Conservation (phyloP, 2,329 filamentous ascomycete genomes). For the Lachnellula arida region DNA sequence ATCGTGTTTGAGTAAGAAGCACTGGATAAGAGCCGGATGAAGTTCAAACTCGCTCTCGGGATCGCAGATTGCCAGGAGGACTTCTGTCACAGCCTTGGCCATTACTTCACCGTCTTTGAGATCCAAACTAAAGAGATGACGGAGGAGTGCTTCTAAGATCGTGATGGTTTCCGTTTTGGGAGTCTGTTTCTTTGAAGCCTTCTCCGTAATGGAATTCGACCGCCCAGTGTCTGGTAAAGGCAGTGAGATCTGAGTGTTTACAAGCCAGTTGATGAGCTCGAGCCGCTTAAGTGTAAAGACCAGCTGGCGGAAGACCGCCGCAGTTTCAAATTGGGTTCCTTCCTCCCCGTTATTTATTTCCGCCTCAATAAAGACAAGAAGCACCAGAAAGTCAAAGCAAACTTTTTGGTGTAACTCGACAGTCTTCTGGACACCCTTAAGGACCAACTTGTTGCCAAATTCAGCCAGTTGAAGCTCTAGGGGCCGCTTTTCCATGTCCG, state of each 20-base stretch:
- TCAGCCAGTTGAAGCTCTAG: slow-evolving; percentile 53
- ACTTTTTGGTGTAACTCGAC: slow-evolving; percentile 68
- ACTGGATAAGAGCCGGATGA: slow-evolving; percentile 56
- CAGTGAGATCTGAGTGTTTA: slow-evolving; percentile 52
- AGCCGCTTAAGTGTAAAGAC: slow-evolving; percentile 67
- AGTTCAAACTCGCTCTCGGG: slow-evolving; percentile 62
- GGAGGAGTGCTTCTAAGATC: slow-evolving; percentile 54
- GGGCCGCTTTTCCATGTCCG: slow-evolving; percentile 27
- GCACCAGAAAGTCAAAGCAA: slow-evolving; percentile 74
- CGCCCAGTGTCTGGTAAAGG: slow-evolving; percentile 41
- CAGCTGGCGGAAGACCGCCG: slow-evolving; percentile 66
- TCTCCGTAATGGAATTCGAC: slow-evolving; percentile 30
- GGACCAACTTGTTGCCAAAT: slow-evolving; percentile 70
- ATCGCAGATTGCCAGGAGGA: slow-evolving; percentile 62
- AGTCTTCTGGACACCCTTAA: slow-evolving; percentile 75
- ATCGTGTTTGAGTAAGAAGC: slow-evolving; percentile 54
- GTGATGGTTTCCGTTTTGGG: slow-evolving; percentile 48
- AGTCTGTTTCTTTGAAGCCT: slow-evolving; percentile 35
- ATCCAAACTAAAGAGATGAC: slow-evolving; percentile 60
- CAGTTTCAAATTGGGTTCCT: slow-evolving; percentile 61
- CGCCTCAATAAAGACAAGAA: slow-evolving; percentile 82
- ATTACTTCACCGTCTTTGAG: slow-evolving; percentile 45
- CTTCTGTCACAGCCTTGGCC: slow-evolving; percentile 58
- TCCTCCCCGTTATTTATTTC: slow-evolving; percentile 72
- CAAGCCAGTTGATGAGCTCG: slow-evolving; percentile 69